phyloP scores from a whole-genome alignment of 257 asterid genomes.

The Marsdenia floribunda region DNA sequence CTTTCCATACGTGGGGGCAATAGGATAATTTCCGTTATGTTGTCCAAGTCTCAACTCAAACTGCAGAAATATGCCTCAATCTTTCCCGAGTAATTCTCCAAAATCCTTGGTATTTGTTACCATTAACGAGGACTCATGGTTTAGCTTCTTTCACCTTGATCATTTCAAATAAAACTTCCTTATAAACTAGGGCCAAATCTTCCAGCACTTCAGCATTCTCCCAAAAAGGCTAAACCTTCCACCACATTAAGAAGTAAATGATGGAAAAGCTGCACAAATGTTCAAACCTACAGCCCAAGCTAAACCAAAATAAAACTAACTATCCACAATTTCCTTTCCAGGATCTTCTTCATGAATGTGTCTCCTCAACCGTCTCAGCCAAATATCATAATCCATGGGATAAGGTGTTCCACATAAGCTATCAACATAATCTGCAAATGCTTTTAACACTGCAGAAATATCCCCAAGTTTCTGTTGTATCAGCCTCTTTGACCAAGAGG shows the following conservation, averaged over 20 bases:
- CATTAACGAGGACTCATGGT: not conserved
- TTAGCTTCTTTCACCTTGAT: not conserved
- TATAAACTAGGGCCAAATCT: not conserved
- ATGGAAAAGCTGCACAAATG: conserved; percentile 1
- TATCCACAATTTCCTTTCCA: conserved; percentile 56
- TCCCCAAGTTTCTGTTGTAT: conserved; percentile 96
- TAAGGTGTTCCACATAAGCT: conserved; percentile 97
- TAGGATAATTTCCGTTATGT: not conserved
- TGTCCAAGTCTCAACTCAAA: not conserved
- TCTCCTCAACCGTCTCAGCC: conserved; percentile 74
- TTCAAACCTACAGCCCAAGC: not conserved
- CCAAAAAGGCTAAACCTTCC: not conserved
- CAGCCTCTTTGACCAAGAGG: conserved; percentile 91
- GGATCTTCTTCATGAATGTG: conserved; percentile 56
- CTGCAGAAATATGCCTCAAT: not conserved
- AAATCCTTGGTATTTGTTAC: not conserved
- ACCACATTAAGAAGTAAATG: not conserved
- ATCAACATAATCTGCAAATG: conserved; percentile 96
- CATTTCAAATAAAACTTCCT: not conserved
- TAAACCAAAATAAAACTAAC: conserved; percentile 20
- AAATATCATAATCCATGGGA: conserved; percentile 80
- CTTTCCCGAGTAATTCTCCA: not conserved
- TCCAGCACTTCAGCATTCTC: not conserved
- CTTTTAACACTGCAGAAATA: conserved; percentile 88
- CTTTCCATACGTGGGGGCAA: not conserved